Evolutionary conservation across 495 filamentous ascomycete genomes (phyloP).

Genomic region (Tuber microsphaerosporum): DNA sequence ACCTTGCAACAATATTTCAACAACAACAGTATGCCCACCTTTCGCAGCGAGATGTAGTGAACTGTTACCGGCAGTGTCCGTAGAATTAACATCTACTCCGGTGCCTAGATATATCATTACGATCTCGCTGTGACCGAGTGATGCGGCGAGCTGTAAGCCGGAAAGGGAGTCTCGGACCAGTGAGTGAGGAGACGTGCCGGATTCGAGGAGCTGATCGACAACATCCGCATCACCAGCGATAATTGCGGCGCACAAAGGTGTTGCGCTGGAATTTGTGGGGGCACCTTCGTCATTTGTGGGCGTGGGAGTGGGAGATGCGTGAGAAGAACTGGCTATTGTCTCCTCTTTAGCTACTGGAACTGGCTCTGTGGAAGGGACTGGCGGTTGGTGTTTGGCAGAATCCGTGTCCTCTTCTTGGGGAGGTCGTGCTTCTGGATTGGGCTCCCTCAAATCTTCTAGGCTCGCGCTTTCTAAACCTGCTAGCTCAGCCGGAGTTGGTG

Average conservation of each 20-base stretch:
- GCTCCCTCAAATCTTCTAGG: not conserved
- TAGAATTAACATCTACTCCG: not conserved
- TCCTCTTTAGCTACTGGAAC: not conserved
- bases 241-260: constrained; percentile 2
- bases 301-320: not conserved
- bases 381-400: not conserved
- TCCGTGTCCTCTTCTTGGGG: not conserved
- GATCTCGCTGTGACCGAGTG: not conserved
- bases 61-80: not conserved
- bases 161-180: not conserved
- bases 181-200: constrained; percentile 1
- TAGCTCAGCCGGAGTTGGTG: not conserved
- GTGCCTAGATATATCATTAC: not conserved
- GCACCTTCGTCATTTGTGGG: not conserved
- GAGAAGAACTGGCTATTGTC: not conserved
- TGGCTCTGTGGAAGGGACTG: not conserved
- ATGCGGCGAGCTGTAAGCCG: not conserved
- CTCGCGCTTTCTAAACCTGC: not conserved
- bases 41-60: not conserved
- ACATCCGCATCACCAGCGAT: not conserved
- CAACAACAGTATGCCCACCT: not conserved
- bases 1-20: not conserved
- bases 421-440: not conserved
- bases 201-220: not conserved
- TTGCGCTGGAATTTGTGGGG: not conserved